Evolutionary conservation across 169 alveolate genomes (phyloP), one percentile per base, ranked within the genome.

Genomic region (Haemoproteus tartakovskyi): DNA sequence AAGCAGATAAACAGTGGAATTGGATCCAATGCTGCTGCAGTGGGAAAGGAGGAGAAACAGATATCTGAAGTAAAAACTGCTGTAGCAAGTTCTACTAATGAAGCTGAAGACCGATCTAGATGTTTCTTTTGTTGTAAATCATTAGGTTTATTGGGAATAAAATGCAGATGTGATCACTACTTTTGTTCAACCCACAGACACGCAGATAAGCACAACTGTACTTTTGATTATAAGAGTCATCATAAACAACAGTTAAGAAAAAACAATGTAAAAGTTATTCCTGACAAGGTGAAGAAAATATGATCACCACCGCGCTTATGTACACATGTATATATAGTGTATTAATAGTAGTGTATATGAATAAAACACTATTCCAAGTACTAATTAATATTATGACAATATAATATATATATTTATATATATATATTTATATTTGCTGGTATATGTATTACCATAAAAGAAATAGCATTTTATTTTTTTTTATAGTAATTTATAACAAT

Each of bases 151-250:
- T 60, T 94, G 60, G 98, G 97, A 0, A 92, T 95, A 63, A 78
- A 60, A 46, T 96, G 99, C 82, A 90, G 97, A 54, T 96, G 99
- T 89, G 89, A 90, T 43, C 87, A 80, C 57, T 64, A 79, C 33
- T 96, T 93, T 78, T 96, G 99, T 62, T 86, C 97, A 22, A 89
- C 87, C 57, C 99, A 96, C 80, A 88, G 98, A 29, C 91, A 94
- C 62, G 97, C 98, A 0, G 98, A 95, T 48, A 87, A 89, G 1
- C 99, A 96, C 84, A 86, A 78, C 12, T 96, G 99, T 60, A 80
- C 85, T 14, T 96, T 94, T 60, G 99, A 96, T 88, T 94, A 92
- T 88, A 90, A 88, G 62, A 86, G 90, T 2, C 85, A 82, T 27
- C 94, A 90, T 67, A 83, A 91, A 26, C 89, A 92, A 30, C 96